Percentiles rank a stretch among this genome's conserved stretches.
Evolutionary conservation across 148 eudicot genomes (phyloP).

Genomic region (Fagopyrum tataricum): DNA sequence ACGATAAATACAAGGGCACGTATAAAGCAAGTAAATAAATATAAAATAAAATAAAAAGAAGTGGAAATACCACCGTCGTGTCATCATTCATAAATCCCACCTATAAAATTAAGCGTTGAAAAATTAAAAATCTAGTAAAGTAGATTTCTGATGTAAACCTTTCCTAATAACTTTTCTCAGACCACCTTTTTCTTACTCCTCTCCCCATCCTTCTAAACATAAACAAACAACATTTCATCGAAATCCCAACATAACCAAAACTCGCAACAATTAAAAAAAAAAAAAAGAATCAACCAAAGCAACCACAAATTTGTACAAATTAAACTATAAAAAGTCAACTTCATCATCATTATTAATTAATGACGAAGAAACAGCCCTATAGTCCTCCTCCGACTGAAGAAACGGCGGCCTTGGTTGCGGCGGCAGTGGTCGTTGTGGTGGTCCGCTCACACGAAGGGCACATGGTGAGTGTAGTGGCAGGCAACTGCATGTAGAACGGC

Average conservation of each 20-base stretch:
- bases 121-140: neutral
- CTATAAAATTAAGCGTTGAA: neutral
- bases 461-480: constrained; percentile 85
- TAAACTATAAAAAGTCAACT: neutral
- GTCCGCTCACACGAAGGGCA: constrained; percentile 92
- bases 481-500: constrained; percentile 66
- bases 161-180: constrained; percentile 3
- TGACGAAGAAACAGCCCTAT: constrained; percentile 8
- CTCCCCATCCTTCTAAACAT: neutral
- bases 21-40: too few species aligned
- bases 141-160: constrained; percentile 7
- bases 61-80: neutral
- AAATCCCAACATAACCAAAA: neutral
- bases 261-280: neutral
- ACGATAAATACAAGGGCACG: too few species aligned
- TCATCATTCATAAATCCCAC: neutral
- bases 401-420: neutral
- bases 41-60: neutral
- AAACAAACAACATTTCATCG: neutral
- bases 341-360: neutral
- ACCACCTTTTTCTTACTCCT: neutral
- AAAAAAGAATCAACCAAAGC: neutral
- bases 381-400: constrained; percentile 7
- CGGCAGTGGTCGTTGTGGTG: constrained; percentile 33
- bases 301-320: constrained; percentile 4